These are phyloP conservation scores for Aureobasidium sp. DNA, from an alignment of 2,329 filamentous ascomycete species.

Conservation along the genomic window DNA sequence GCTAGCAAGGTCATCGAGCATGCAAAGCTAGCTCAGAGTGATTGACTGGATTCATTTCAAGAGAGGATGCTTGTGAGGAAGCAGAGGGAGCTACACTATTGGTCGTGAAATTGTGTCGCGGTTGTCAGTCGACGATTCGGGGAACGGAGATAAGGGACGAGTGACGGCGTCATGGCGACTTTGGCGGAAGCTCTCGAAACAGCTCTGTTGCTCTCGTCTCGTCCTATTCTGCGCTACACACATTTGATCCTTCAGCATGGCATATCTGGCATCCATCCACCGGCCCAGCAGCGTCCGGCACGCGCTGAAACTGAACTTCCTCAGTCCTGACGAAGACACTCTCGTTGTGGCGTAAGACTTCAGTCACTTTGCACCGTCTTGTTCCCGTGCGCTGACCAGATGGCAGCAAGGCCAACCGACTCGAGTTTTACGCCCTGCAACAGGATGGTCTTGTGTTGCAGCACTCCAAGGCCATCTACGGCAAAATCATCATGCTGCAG, in stretches of 20 bases:
- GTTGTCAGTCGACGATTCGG: no score
- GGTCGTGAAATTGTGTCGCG: no score
- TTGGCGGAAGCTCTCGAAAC: not conserved
- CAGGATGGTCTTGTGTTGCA: conserved; percentile 59
- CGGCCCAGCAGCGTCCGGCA: conserved; percentile 84
- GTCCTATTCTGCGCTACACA: not conserved
- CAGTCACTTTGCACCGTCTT: conserved; percentile 32
- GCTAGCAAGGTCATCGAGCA: no score
- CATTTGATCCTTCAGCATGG: conserved; percentile 54
- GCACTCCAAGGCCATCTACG: conserved; percentile 69
- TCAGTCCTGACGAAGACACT: conserved; percentile 68
- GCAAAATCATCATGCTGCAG: conserved; percentile 78
- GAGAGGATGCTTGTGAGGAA: no score
- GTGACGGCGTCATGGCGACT: conserved; percentile 6
- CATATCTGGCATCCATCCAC: conserved; percentile 91
- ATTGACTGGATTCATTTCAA: no score
- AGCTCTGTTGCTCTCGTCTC: not conserved
- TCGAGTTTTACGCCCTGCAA: conserved; percentile 70
- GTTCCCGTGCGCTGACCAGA: not conserved
- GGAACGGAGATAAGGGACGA: conserved; percentile 3
- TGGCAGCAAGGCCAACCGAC: conserved; percentile 65
- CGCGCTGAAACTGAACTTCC: conserved; percentile 72
- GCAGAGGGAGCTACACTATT: no score
- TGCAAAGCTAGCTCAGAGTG: no score
- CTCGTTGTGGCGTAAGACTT: conserved; percentile 84